phyloP scores from a whole-genome alignment of 2,329 filamentous ascomycete species.

The Drechmeria coniospora region DNA sequence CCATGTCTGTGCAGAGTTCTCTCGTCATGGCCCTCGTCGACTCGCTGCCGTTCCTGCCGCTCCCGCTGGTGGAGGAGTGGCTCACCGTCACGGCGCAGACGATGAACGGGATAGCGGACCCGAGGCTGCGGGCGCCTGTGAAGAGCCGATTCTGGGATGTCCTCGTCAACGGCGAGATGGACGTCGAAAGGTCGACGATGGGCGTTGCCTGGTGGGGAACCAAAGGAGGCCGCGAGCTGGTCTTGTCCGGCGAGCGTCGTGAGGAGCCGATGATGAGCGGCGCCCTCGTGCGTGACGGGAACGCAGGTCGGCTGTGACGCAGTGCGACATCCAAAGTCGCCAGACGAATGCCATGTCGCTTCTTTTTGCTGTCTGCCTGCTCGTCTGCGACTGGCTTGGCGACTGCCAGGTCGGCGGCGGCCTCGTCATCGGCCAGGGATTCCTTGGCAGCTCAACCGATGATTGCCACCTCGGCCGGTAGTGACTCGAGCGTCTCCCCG shows the following conservation, averaged over 20 bases:
- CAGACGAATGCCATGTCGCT: too few species aligned
- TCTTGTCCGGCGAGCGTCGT: conserved; percentile 16
- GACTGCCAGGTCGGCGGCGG: neutral
- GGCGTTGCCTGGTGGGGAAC: conserved; percentile 79
- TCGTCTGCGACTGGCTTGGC: neutral
- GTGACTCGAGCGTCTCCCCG: neutral
- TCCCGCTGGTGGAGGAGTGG: conserved; percentile 64
- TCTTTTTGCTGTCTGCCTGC: neutral
- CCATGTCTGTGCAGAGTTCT: conserved; percentile 63
- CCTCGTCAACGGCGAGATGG: conserved; percentile 69
- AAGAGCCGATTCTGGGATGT: conserved; percentile 66
- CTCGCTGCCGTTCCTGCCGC: conserved; percentile 56
- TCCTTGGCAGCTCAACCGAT: too few species aligned
- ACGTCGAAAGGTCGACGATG: conserved; percentile 64
- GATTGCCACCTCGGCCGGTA: too few species aligned
- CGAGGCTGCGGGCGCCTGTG: conserved; percentile 45
- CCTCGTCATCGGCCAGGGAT: neutral
- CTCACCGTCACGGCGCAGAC: conserved; percentile 55
- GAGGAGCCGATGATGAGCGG: conserved; percentile 37
- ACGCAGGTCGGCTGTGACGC: conserved; percentile 20
- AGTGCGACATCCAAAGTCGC: too few species aligned
- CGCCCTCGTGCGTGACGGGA: conserved; percentile 22
- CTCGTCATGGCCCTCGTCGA: conserved; percentile 67
- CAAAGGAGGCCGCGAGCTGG: conserved; percentile 35
- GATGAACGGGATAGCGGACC: conserved; percentile 47